Conservation (phyloP, 306 rosid genomes). For the Fragaria vesca region DNA sequence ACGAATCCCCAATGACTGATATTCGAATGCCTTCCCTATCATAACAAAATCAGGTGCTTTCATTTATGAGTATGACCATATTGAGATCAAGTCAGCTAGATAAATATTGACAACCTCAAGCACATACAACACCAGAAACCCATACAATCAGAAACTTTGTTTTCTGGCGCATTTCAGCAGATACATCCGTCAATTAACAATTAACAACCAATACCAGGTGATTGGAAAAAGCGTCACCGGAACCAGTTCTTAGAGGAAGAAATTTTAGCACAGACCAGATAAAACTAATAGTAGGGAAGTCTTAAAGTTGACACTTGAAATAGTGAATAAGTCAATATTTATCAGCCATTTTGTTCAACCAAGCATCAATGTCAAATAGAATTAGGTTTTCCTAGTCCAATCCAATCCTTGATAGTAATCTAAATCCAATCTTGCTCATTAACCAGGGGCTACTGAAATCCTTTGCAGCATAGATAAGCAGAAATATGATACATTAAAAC, state of each 20-base stretch:
- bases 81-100: no score
- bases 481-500: background rate
- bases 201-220: background rate
- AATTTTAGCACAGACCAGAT: background rate
- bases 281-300: background rate
- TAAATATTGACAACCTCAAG: background rate
- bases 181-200: background rate
- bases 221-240: background rate
- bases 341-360: background rate
- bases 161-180: background rate
- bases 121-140: background rate
- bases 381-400: background rate
- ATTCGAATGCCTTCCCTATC: constrained; percentile 57
- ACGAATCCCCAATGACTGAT: constrained; percentile 65
- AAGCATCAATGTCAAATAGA: background rate
- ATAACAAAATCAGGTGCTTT: background rate
- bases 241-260: background rate
- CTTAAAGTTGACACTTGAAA: background rate
- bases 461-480: background rate
- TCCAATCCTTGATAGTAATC: background rate
- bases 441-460: background rate
- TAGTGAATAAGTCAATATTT: background rate
- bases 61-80: background rate
- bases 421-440: background rate
- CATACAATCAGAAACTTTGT: background rate